Evolutionary conservation across 371 early-diverging fungal genomes (phyloP).

Genomic region (Mortierella sp.): DNA sequence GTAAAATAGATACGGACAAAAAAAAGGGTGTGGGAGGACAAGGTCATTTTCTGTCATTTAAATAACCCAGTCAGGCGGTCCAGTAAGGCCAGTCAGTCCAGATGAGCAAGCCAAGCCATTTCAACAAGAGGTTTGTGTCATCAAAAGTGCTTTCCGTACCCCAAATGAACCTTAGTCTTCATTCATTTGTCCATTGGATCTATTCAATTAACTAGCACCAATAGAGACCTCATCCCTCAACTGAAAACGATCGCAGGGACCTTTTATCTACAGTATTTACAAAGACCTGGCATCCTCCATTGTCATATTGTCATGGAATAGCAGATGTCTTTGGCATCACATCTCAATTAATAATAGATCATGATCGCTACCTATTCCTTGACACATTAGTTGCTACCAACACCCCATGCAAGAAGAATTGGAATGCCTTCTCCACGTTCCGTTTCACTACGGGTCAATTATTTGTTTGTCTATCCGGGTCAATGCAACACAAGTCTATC

Average conservation of each 20-base stretch:
- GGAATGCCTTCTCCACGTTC: background rate
- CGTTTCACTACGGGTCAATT: background rate
- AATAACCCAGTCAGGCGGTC: background rate
- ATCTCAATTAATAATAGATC: background rate
- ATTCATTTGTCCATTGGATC: background rate
- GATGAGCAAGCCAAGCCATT: background rate
- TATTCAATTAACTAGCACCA: background rate
- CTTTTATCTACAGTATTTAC: background rate
- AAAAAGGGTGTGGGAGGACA: background rate
- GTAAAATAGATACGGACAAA: background rate
- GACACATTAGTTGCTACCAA: too few relatives aligned
- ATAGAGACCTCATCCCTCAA: background rate
- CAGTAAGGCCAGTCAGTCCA: background rate
- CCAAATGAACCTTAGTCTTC: constrained; percentile 7
- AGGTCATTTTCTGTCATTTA: background rate
- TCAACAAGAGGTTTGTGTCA: constrained; percentile 8
- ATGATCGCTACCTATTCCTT: background rate
- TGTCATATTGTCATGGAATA: background rate
- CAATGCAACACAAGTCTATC: background rate
- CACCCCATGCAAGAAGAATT: background rate
- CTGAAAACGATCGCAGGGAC: background rate
- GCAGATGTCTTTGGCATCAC: background rate
- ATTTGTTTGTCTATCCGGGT: background rate
- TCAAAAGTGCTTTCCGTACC: background rate
- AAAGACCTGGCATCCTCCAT: background rate